Conservation (phyloP, 2,329 filamentous ascomycete species). For the Pseudogymnoascus pannorum region DNA sequence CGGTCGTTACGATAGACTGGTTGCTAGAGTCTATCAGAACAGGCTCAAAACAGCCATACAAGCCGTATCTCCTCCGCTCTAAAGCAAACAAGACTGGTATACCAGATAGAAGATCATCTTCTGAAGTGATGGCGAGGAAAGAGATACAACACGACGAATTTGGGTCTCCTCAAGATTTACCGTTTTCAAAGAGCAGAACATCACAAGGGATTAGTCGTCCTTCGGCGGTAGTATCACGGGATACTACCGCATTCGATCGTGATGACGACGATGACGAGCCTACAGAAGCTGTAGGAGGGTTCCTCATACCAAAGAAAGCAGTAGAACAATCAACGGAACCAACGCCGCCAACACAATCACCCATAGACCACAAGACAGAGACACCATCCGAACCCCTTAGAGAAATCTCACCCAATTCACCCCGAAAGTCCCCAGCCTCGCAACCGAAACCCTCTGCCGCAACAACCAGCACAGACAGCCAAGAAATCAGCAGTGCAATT, state of each 20-base stretch:
- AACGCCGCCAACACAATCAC: neutral
- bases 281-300: neutral
- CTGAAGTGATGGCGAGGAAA: neutral
- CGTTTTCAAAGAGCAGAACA: neutral
- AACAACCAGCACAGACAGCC: slow-evolving; percentile 1
- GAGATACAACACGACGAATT: neutral
- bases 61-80: slow-evolving; percentile 35
- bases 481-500: slow-evolving; percentile 17
- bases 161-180: neutral
- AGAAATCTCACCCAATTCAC: slow-evolving; percentile 20
- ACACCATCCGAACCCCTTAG: slow-evolving; percentile 9
- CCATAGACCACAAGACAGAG: neutral
- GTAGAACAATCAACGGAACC: neutral
- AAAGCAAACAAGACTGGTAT: neutral
- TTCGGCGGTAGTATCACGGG: neutral
- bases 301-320: neutral
- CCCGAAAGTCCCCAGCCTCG: slow-evolving; percentile 12
- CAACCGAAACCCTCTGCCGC: slow-evolving; percentile 2
- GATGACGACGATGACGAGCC: slow-evolving; percentile 14
- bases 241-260: slow-evolving; percentile 13
- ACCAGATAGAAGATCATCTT: neutral
- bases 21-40: slow-evolving; percentile 71
- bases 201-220: neutral
- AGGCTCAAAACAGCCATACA: slow-evolving; percentile 42
- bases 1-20: slow-evolving; percentile 77